Percentiles rank a stretch among this genome's conserved stretches.
phyloP scores from a whole-genome alignment of 768 basidiomycete species.

The Amanita rimosa region DNA sequence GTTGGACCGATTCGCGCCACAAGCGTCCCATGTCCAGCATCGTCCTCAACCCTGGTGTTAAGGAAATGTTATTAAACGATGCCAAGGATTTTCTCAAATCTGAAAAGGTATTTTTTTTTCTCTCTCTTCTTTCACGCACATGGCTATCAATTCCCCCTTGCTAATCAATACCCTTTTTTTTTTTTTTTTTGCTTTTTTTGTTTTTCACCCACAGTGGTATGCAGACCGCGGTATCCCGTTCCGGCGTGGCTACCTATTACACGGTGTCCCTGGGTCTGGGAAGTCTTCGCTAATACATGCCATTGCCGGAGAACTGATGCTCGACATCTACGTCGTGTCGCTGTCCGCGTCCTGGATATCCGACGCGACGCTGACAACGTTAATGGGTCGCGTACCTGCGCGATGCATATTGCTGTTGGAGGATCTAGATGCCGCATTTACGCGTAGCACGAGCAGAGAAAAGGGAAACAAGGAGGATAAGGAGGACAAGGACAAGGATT shows the following conservation, averaged over 20 bases:
- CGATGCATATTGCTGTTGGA: constrained; percentile 82
- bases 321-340: constrained; percentile 89
- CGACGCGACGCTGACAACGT: constrained; percentile 73
- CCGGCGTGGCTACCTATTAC: constrained; percentile 77
- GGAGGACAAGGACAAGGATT: constrained; percentile 20
- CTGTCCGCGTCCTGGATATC: constrained; percentile 81
- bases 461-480: constrained; percentile 26
- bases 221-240: constrained; percentile 90
- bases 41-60: constrained; percentile 80
- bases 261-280: constrained; percentile 78
- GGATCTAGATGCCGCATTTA: constrained; percentile 86
- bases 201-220: constrained; percentile 53
- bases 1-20: constrained; percentile 79
- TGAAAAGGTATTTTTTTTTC: constrained; percentile 46
- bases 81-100: constrained; percentile 75
- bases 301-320: constrained; percentile 78
- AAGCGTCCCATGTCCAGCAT: constrained; percentile 85
- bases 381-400: constrained; percentile 82
- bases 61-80: constrained; percentile 80
- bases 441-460: constrained; percentile 61
- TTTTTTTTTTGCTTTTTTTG: not conserved
- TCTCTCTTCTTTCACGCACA: not conserved
- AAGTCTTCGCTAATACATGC: constrained; percentile 83
- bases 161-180: not conserved
- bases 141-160: not conserved